These are phyloP conservation scores for Udeniomyces megalosporus DNA, from an alignment of 768 basidiomycete genomes.

Conservation along the genomic window DNA sequence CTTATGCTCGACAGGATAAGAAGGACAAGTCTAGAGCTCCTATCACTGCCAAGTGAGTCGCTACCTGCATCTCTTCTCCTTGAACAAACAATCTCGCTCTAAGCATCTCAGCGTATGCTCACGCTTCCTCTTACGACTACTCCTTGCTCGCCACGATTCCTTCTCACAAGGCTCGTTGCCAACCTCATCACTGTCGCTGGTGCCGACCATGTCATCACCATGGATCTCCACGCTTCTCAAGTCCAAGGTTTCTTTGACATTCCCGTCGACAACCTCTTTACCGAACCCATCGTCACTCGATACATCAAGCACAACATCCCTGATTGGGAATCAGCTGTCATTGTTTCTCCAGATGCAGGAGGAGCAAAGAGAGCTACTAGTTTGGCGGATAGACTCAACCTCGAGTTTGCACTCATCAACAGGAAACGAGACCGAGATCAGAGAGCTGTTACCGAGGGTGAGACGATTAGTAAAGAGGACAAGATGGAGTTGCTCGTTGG, in stretches of 20 bases:
- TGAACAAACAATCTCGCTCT: background rate
- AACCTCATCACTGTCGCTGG: slow-evolving; percentile 79
- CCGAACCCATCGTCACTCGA: slow-evolving; percentile 83
- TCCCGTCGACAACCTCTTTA: slow-evolving; percentile 97
- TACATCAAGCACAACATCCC: slow-evolving; percentile 90
- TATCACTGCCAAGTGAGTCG: slow-evolving; percentile 66
- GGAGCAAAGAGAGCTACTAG: slow-evolving; percentile 97
- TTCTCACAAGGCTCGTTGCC: slow-evolving; percentile 50
- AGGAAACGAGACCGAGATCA: slow-evolving; percentile 43
- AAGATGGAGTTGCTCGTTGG: slow-evolving; percentile 54
- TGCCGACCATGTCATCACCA: slow-evolving; percentile 97
- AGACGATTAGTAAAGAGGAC: slow-evolving; percentile 22
- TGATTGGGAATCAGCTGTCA: slow-evolving; percentile 60
- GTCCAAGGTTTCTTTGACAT: slow-evolving; percentile 99
- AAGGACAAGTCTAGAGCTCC: slow-evolving; percentile 98
- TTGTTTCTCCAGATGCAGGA: slow-evolving; percentile 95
- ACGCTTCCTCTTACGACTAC: too few species aligned
- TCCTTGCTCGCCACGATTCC: background rate
- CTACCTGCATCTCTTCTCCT: background rate
- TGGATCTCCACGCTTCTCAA: slow-evolving; percentile 97
- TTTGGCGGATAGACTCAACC: slow-evolving; percentile 84
- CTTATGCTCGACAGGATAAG: slow-evolving; percentile 95
- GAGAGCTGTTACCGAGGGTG: slow-evolving; percentile 13
- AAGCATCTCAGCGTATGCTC: background rate
- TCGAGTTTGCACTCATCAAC: slow-evolving; percentile 98